phyloP scores from a whole-genome alignment of 2,329 filamentous ascomycete genomes.

The Cladosporium austrohemisphaericum region DNA sequence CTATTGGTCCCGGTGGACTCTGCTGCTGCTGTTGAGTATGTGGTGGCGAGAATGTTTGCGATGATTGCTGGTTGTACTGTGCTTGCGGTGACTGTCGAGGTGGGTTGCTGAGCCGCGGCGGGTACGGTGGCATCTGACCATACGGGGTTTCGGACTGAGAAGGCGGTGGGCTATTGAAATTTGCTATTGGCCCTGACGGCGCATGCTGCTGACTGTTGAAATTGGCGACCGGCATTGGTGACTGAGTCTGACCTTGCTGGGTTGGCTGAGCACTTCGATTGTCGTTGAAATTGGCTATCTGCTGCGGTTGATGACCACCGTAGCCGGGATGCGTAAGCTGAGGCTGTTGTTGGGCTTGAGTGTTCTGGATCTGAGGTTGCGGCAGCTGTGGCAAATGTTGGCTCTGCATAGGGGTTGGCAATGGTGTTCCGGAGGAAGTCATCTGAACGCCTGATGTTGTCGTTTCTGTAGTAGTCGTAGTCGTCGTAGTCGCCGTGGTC shows the following conservation, averaged over 20 bases:
- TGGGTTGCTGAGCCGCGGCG: no score
- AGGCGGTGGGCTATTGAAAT: no score
- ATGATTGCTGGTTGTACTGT: background rate
- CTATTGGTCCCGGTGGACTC: no score
- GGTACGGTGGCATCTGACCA: no score
- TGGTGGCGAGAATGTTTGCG: background rate
- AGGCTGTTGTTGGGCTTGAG: background rate
- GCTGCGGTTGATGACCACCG: background rate
- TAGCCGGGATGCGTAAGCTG: background rate
- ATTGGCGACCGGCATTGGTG: background rate
- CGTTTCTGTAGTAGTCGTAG: background rate
- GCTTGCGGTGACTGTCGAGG: background rate
- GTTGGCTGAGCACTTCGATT: no score
- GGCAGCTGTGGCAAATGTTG: background rate
- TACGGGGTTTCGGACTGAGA: no score
- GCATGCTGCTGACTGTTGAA: background rate
- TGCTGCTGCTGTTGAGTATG: background rate
- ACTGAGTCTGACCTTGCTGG: background rate
- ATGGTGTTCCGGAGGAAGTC: background rate
- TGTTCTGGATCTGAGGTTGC: background rate
- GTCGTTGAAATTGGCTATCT: background rate
- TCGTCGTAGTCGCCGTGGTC: background rate
- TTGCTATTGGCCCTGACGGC: no score
- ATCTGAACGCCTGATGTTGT: background rate
- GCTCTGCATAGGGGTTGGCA: background rate